Conservation (phyloP, 176 grass and related monocot species). For the Olyra latifolia region DNA sequence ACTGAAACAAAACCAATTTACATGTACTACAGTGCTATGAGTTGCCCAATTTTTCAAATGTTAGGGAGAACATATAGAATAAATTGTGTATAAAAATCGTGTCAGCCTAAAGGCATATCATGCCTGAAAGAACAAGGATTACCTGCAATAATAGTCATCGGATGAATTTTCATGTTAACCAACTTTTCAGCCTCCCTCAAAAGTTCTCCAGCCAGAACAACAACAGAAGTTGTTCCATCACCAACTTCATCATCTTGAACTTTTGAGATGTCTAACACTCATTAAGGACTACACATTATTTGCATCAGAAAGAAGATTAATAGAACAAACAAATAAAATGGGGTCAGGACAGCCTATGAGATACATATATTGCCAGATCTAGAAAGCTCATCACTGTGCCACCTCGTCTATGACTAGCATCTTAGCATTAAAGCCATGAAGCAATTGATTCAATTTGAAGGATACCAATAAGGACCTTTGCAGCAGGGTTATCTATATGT, state of each 20-base stretch:
- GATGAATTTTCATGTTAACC: conserved; percentile 88
- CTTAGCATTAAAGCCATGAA: not conserved
- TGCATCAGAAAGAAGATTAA: not conserved
- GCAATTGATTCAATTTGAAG: conserved; percentile 31
- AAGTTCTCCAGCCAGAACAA: conserved; percentile 94
- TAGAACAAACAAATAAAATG: not conserved
- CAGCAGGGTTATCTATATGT: conserved; percentile 94
- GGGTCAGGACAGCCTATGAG: not conserved
- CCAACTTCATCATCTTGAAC: conserved; percentile 99
- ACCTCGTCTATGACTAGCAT: not conserved
- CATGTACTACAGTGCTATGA: not conserved
- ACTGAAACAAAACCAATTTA: not conserved
- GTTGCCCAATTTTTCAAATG: not conserved
- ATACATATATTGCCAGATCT: conserved; percentile 3
- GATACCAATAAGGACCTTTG: conserved; percentile 99
- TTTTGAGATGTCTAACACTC: conserved; percentile 87
- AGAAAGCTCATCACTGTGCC: not conserved
- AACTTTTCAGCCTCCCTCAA: conserved; percentile 89
- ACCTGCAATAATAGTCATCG: conserved; percentile 99
- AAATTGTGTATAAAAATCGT: not conserved
- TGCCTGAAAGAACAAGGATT: not conserved
- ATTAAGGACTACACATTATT: conserved; percentile 42
- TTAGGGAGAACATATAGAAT: not conserved
- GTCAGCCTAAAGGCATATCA: not conserved
- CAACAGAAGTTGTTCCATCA: conserved; percentile 95